phyloP scores from a whole-genome alignment of 2,329 filamentous ascomycete species.

The Ceratocystis eucalypticola region DNA sequence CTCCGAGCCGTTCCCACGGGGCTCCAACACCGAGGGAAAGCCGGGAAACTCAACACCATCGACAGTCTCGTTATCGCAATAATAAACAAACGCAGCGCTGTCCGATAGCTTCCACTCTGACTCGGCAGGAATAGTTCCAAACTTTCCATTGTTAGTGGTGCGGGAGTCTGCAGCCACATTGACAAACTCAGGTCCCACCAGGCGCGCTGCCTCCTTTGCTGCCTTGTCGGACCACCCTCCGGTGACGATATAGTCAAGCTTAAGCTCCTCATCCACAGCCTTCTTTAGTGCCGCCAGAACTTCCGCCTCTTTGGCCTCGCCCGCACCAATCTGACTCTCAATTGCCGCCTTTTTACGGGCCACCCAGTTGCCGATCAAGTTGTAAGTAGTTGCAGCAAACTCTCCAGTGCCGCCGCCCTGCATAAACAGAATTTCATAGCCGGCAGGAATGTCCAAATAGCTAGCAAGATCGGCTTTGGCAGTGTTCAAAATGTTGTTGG shows the following conservation, averaged over 20 bases:
- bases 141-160: slow-evolving; percentile 60
- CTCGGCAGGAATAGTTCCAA: slow-evolving; percentile 68
- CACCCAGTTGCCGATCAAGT: slow-evolving; percentile 74
- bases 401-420: slow-evolving; percentile 75
- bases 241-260: slow-evolving; percentile 80
- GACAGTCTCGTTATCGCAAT: slow-evolving; percentile 87
- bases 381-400: slow-evolving; percentile 74
- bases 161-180: slow-evolving; percentile 63
- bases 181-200: slow-evolving; percentile 65
- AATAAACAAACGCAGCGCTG: slow-evolving; percentile 65
- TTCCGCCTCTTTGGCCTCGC: slow-evolving; percentile 33
- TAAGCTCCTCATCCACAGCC: slow-evolving; percentile 55
- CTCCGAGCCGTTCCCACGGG: slow-evolving; percentile 40
- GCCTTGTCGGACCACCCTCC: slow-evolving; percentile 84
- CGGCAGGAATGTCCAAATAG: slow-evolving; percentile 68
- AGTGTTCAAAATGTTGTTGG: slow-evolving; percentile 63
- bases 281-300: slow-evolving; percentile 41
- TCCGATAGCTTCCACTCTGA: slow-evolving; percentile 61
- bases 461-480: slow-evolving; percentile 59
- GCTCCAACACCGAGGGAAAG: slow-evolving; percentile 52
- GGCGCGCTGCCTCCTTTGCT: slow-evolving; percentile 62
- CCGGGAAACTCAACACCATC: slow-evolving; percentile 80
- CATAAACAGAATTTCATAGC: slow-evolving; percentile 82
- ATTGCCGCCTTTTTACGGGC: slow-evolving; percentile 50
- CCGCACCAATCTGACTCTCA: slow-evolving; percentile 38